Evolutionary conservation across 257 asterid genomes (phyloP).

Genomic region (Echium plantagineum): DNA sequence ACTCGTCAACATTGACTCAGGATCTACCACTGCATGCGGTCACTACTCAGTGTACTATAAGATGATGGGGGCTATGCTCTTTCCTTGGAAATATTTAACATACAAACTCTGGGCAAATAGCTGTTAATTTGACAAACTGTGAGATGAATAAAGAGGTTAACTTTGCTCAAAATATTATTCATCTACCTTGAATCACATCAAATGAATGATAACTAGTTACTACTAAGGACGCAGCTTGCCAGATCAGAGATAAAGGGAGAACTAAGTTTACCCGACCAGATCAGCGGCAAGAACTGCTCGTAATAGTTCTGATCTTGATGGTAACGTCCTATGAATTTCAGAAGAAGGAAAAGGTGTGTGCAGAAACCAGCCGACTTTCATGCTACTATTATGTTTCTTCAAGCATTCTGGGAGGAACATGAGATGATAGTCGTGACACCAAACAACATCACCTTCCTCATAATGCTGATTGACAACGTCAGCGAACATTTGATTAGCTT

Average conservation of each 20-base stretch:
- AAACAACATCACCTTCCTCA: slow-evolving; percentile 78
- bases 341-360: slow-evolving; percentile 93
- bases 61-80: not conserved
- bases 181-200: not conserved
- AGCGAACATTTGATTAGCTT: slow-evolving; percentile 83
- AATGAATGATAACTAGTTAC: no score
- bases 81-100: not conserved
- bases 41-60: not conserved
- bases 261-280: slow-evolving; percentile 61
- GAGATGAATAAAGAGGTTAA: not conserved
- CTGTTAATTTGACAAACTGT: not conserved
- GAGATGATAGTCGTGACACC: slow-evolving; percentile 92
- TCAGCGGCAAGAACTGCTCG: slow-evolving; percentile 85
- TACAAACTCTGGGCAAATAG: not conserved
- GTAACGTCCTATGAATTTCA: slow-evolving; percentile 74
- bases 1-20: no score
- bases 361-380: slow-evolving; percentile 95
- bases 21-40: no score
- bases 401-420: slow-evolving; percentile 84
- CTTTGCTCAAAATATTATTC: not conserved
- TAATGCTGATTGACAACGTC: slow-evolving; percentile 71
- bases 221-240: not conserved
- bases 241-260: not conserved
- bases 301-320: slow-evolving; percentile 73
- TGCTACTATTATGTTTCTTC: slow-evolving; percentile 48